Base-by-base conservation (phyloP, 2,329 filamentous ascomycete genomes). In the Cladophialophora bantiana region DNA sequence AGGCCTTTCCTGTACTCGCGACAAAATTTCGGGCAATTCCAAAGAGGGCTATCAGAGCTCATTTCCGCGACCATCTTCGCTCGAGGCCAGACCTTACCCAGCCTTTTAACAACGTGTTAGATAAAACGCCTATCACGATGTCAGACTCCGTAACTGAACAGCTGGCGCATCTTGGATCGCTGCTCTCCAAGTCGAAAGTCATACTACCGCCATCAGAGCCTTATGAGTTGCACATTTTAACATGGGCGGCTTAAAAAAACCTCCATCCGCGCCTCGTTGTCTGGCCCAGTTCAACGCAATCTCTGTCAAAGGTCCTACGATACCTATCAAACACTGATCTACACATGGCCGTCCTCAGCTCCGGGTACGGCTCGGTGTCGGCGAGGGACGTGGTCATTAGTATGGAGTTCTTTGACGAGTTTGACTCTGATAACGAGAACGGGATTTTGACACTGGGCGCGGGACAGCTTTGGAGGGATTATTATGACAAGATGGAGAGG, bases 371-470 rank as follows among this genome's bases (percentile, higher is more conserved):
- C 32, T 75, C 73, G 15, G 73, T 75, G 2, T 80, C 78, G 0
- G 76, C 80, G 0, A 68, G 67, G 10, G 77, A 80, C 66, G 78
- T 80, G 3, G 56, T 80, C 6, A 69, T 81, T 38, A 79, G 74
- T 62, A 77, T 78, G 70, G 74, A 73, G 2, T 75, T 73, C 2
- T 81, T 81, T 60, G 73, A 79, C 48, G 66, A 65, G 1, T 80
- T 81, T 63, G 66, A 74, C 9, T 79, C 78, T 59, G 74, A 79
- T 64, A 31, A 59, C 1, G 68, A 73, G 7, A 69, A 71, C 0
- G 74, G 78, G 48, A 73, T 70, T 4, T 73, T 77, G 9, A 74
- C 70, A 1, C 42, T 81, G 13, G 79, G 78, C 5, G 76, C 76
- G 1, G 79, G 79, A 5, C 71, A 75, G 53, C 68, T 72, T 7